A percentile compares a stretch with the other conserved stretches of the same genome.
Conservation (phyloP, 139 green algal species). For the Chlorella sp. region DNA sequence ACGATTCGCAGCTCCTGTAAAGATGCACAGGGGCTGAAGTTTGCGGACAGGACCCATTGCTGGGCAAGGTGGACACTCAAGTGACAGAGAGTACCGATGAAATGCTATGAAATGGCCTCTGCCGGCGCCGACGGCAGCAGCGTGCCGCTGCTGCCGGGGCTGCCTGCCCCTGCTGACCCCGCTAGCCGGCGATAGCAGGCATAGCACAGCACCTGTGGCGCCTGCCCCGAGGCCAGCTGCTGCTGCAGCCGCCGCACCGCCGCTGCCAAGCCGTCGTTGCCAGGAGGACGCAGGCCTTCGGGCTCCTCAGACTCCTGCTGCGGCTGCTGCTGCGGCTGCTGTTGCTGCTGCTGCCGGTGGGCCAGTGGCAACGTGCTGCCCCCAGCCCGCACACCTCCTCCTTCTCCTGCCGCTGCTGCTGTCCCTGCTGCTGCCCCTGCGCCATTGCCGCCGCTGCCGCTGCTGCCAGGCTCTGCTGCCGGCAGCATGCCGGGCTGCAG, state of each 20-base stretch:
- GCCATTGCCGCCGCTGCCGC: not conserved
- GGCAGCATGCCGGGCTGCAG: slow-evolving; percentile 17
- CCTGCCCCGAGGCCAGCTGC: not conserved
- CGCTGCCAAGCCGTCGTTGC: not conserved
- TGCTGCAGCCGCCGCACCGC: slow-evolving; percentile 1
- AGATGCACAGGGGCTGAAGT: too few species aligned
- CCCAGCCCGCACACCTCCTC: too few species aligned
- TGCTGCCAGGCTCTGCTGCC: not conserved
- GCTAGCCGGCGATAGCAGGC: slow-evolving; percentile 19
- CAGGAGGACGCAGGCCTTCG: not conserved
- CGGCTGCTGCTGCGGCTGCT: not conserved
- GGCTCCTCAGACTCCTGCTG: not conserved
- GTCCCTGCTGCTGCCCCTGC: not conserved
- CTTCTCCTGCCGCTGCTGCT: not conserved
- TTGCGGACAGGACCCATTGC: too few species aligned
- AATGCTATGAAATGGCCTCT: too few species aligned
- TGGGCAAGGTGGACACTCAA: too few species aligned
- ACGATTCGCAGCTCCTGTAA: too few species aligned
- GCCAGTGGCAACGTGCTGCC: too few species aligned
- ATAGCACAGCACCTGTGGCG: slow-evolving; percentile 23
- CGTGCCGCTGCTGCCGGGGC: too few species aligned
- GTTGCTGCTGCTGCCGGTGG: too few species aligned
- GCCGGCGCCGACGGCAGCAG: too few species aligned
- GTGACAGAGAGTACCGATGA: too few species aligned
- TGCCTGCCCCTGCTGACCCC: not conserved